Conservation (phyloP, 257 asterid species). For the Salvia miltiorrhiza region DNA sequence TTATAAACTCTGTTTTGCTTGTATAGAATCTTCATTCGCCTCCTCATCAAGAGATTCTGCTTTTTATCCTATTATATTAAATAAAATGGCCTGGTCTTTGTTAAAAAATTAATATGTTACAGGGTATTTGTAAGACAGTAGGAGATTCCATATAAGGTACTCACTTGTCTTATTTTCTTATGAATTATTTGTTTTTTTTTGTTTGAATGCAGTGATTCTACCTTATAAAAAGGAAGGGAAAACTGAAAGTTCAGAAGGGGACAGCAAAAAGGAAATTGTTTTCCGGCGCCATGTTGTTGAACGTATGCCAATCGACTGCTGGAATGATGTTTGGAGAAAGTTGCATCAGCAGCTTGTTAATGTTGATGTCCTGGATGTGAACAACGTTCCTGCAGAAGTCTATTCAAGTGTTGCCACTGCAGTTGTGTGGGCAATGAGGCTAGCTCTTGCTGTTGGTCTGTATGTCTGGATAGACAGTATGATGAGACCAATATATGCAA, state of each 20-base stretch:
- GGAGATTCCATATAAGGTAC: background rate
- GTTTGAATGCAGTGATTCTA: constrained; percentile 62
- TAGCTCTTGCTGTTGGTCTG: constrained; percentile 73
- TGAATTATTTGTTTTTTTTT: constrained; percentile 17
- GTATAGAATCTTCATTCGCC: background rate
- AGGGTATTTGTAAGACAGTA: background rate
- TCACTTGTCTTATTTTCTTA: background rate
- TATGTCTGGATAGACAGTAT: constrained; percentile 83
- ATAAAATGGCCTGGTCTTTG: background rate
- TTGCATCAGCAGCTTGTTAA: constrained; percentile 93
- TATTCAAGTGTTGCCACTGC: constrained; percentile 84
- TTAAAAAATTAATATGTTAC: background rate
- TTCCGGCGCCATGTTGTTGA: constrained; percentile 86
- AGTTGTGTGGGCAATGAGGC: constrained; percentile 99
- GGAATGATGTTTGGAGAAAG: constrained; percentile 98
- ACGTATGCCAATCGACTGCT: constrained; percentile 92
- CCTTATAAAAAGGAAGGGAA: constrained; percentile 76
- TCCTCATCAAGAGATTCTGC: background rate
- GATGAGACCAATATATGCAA: constrained; percentile 83
- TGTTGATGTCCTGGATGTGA: constrained; percentile 77
- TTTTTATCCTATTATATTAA: background rate
- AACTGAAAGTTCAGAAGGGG: constrained; percentile 39
- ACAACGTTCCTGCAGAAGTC: constrained; percentile 68
- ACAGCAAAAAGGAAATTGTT: constrained; percentile 47
- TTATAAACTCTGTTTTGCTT: constrained; percentile 7